phyloP scores from a whole-genome alignment of 1,284 basidiomycete genomes.

The Cryptococcus sp. region DNA sequence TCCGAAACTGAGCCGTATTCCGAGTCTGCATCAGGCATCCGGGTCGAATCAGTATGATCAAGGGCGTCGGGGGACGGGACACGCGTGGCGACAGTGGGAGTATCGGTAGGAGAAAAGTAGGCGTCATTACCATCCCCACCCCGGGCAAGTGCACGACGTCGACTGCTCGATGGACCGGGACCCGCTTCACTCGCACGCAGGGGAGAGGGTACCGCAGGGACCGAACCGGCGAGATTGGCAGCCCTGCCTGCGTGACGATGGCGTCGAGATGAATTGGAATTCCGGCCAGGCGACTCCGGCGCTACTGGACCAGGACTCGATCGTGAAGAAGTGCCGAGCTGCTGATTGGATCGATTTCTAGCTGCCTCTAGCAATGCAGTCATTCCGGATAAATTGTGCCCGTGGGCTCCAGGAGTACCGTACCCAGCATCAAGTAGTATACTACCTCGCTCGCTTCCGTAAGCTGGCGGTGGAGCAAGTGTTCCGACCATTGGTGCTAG shows the following conservation, averaged over 20 bases:
- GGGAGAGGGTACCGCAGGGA: conserved; percentile 33
- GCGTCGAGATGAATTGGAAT: conserved; percentile 20
- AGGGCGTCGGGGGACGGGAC: conserved; percentile 21
- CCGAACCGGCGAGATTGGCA: conserved; percentile 17
- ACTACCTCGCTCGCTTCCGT: conserved; percentile 88
- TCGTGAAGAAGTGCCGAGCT: conserved; percentile 11
- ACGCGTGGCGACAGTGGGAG: conserved; percentile 31
- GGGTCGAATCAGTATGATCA: neutral
- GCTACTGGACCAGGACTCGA: conserved; percentile 9
- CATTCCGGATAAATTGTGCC: conserved; percentile 20
- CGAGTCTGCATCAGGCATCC: conserved; percentile 12
- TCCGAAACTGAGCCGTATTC: conserved; percentile 7
- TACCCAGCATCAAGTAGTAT: conserved; percentile 83
- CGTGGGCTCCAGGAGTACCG: conserved; percentile 36
- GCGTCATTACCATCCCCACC: conserved; percentile 2
- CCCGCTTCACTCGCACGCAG: conserved; percentile 31
- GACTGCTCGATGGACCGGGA: conserved; percentile 25
- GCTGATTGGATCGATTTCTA: conserved; percentile 23
- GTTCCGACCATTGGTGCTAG: conserved; percentile 91
- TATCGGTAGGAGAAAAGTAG: conserved; percentile 47
- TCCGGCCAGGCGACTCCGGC: conserved; percentile 3
- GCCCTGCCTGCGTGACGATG: conserved; percentile 25
- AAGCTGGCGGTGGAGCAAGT: conserved; percentile 88
- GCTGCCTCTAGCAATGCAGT: conserved; percentile 38
- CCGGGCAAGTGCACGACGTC: conserved; percentile 24